These are phyloP conservation scores for Cicer yamashitae DNA, from an alignment of 306 rosid species.

Conservation along the genomic window DNA sequence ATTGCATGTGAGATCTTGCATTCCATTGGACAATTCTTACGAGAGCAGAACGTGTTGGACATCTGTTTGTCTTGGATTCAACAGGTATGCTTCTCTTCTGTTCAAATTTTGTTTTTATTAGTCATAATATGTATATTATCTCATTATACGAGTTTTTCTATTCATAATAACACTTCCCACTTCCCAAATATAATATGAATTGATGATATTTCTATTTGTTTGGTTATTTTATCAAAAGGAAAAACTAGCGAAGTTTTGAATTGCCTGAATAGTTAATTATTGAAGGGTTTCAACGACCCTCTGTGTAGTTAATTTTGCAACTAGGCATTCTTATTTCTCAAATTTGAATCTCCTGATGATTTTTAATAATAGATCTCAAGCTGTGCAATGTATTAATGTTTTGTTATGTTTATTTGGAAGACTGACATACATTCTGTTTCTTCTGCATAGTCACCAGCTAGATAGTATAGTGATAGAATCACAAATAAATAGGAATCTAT, in stretches of 20 bases:
- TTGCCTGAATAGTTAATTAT: slow-evolving; percentile 12
- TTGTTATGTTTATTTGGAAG: slow-evolving; percentile 22
- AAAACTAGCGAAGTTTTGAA: background rate
- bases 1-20: slow-evolving; percentile 71
- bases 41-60: slow-evolving; percentile 80
- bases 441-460: slow-evolving; percentile 8
- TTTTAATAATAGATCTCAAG: slow-evolving; percentile 18
- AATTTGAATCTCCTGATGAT: slow-evolving; percentile 19
- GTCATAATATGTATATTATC: slow-evolving; percentile 18
- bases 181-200: slow-evolving; percentile 22
- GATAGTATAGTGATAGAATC: background rate
- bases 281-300: slow-evolving; percentile 9
- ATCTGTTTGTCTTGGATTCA: slow-evolving; percentile 92
- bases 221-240: slow-evolving; percentile 10
- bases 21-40: slow-evolving; percentile 76
- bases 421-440: slow-evolving; percentile 29
- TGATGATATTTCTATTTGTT: slow-evolving; percentile 22
- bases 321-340: slow-evolving; percentile 20
- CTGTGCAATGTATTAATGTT: background rate
- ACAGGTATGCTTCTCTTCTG: slow-evolving; percentile 62
- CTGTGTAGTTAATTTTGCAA: background rate
- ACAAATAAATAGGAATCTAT: no score
- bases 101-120: slow-evolving; percentile 26
- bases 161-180: slow-evolving; percentile 10
- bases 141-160: background rate